These are phyloP conservation scores for Crithidia expoeki DNA, from an alignment of 208 protist genomes.

Conservation along the genomic window DNA sequence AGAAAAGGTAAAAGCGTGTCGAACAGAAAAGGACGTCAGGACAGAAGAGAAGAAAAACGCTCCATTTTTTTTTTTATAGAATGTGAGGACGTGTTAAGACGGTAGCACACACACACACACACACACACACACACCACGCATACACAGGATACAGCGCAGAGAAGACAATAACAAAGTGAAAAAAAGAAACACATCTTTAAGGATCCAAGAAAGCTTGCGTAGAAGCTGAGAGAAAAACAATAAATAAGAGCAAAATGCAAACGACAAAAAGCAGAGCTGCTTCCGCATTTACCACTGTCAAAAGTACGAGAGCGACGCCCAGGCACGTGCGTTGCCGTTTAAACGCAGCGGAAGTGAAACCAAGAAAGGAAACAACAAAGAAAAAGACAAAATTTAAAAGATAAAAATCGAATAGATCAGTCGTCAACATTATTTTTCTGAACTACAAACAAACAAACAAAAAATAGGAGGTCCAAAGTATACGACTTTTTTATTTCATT, in stretches of 20 bases:
- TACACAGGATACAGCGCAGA: constrained; percentile 23
- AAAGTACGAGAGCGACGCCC: background rate
- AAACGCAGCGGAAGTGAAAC: constrained; percentile 5
- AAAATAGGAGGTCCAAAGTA: constrained; percentile 2
- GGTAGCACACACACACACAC: constrained; percentile 11
- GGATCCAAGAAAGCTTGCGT: constrained; percentile 31
- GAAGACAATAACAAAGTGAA: constrained; percentile 29
- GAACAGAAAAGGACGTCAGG: background rate
- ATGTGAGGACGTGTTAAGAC: constrained; percentile 14
- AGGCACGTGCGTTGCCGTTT: constrained; percentile 1
- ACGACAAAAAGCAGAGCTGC: constrained; percentile 19
- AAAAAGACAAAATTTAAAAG: constrained; percentile 12
- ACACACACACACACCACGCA: constrained; percentile 12
- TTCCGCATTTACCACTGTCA: constrained; percentile 9
- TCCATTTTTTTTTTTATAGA: background rate
- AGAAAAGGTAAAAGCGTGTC: constrained; percentile 1
- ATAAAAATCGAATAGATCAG: background rate
- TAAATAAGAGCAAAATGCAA: constrained; percentile 23
- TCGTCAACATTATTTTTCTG: constrained; percentile 1
- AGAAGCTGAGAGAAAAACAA: constrained; percentile 20
- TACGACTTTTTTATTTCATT: constrained; percentile 21
- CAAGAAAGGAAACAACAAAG: constrained; percentile 24
- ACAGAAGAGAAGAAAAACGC: constrained; percentile 17
- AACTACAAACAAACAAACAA: constrained; percentile 25
- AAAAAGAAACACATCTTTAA: constrained; percentile 29